These are phyloP conservation scores for Simplicillium aogashimaense DNA, from an alignment of 2,329 filamentous ascomycete genomes.

Conservation along the genomic window DNA sequence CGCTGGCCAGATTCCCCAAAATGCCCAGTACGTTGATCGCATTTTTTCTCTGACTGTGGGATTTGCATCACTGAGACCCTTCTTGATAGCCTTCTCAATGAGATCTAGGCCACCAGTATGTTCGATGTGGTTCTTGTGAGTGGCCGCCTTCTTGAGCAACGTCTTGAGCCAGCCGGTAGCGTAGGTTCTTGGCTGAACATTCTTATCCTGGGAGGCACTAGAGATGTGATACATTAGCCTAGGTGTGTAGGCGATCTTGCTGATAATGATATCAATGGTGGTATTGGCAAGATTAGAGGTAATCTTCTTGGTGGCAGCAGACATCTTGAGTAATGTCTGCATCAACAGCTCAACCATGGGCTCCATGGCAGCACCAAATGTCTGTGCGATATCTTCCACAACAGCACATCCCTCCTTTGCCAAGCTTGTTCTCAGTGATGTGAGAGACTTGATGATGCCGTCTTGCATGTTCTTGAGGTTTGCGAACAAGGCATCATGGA, in stretches of 20 bases:
- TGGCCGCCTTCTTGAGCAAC: constrained; percentile 64
- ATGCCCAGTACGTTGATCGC: constrained; percentile 79
- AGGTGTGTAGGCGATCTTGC: constrained; percentile 66
- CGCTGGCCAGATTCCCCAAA: constrained; percentile 66
- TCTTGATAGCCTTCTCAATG: constrained; percentile 81
- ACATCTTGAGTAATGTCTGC: constrained; percentile 83
- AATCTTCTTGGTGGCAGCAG: constrained; percentile 86
- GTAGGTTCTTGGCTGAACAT: constrained; percentile 74
- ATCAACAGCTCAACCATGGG: constrained; percentile 83
- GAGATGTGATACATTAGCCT: constrained; percentile 82
- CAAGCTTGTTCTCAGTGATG: constrained; percentile 78
- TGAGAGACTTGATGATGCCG: constrained; percentile 77
- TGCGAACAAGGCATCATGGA: constrained; percentile 57
- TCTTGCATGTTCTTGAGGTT: constrained; percentile 69
- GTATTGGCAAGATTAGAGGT: constrained; percentile 72
- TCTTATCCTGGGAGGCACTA: constrained; percentile 82
- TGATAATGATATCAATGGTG: constrained; percentile 73
- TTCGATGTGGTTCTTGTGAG: constrained; percentile 75
- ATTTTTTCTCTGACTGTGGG: constrained; percentile 81
- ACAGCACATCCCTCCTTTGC: constrained; percentile 78
- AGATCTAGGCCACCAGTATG: constrained; percentile 74
- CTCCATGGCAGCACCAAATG: constrained; percentile 70
- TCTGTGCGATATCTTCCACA: constrained; percentile 73
- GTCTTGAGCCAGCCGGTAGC: constrained; percentile 77
- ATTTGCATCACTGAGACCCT: constrained; percentile 81